Percentiles rank a stretch among this genome's conserved stretches.
Evolutionary conservation across 202 grass and related monocot species (phyloP).

Genomic region (Schoenoplectus tabernaemontani): DNA sequence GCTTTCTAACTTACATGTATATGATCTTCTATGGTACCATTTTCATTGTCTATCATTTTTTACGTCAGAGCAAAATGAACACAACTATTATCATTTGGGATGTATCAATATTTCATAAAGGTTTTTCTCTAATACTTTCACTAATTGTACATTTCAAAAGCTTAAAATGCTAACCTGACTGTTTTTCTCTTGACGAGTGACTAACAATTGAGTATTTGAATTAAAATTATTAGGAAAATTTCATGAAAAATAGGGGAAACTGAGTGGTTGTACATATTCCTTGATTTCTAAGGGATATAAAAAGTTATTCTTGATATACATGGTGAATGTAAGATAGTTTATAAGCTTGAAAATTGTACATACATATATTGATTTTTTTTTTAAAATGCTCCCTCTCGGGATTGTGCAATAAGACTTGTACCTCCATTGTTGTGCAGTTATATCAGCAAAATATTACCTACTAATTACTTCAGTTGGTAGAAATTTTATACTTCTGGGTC

Average conservation of each 20-base stretch:
- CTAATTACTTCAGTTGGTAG: background rate
- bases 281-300: conserved; percentile 13
- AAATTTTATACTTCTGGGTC: conserved; percentile 9
- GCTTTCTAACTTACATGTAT: too few species aligned
- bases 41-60: conserved; percentile 24
- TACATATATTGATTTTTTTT: background rate
- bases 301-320: conserved; percentile 6
- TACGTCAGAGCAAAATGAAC: conserved; percentile 50
- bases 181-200: too few species aligned
- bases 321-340: background rate
- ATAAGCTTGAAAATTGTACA: background rate
- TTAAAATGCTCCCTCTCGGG: background rate
- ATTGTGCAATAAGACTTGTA: background rate
- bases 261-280: background rate
- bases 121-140: conserved; percentile 33
- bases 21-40: too few species aligned
- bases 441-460: background rate
- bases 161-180: background rate
- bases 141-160: background rate
- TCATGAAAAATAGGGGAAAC: background rate
- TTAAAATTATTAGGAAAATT: background rate
- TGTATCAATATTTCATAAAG: conserved; percentile 99
- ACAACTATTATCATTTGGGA: conserved; percentile 75
- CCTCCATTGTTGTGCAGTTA: background rate
- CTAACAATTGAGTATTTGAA: background rate